Conservation (phyloP, 345 rosid genomes). For the Dimocarpus longan region DNA sequence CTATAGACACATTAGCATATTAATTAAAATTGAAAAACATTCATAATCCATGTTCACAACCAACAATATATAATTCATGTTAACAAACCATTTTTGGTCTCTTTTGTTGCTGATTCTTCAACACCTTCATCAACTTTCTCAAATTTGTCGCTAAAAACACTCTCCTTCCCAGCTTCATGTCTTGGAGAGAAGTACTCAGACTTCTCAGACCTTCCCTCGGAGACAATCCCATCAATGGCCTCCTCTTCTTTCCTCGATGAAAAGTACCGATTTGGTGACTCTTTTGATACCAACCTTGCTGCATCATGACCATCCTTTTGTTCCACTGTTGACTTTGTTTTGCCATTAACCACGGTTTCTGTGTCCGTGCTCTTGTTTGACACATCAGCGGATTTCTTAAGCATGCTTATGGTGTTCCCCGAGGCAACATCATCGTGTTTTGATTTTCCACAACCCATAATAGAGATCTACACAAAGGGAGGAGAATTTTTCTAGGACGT, state of each 20-base stretch:
- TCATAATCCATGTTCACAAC: background rate
- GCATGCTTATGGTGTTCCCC: constrained; percentile 53
- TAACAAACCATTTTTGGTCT: constrained; percentile 23
- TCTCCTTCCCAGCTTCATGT: constrained; percentile 24
- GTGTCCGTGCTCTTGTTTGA: constrained; percentile 11
- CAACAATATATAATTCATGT: background rate
- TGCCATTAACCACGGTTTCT: constrained; percentile 13
- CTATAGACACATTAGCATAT: background rate
- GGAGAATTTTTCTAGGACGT: background rate
- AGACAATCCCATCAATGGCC: constrained; percentile 19
- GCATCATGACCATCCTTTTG: constrained; percentile 17
- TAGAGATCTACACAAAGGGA: constrained; percentile 6
- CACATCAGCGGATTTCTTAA: constrained; percentile 38
- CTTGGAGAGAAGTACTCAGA: constrained; percentile 34
- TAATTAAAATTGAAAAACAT: background rate
- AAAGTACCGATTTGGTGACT: constrained; percentile 29
- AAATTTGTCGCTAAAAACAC: constrained; percentile 1
- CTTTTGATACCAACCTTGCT: constrained; percentile 26
- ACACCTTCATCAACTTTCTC: constrained; percentile 9
- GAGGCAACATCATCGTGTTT: constrained; percentile 65
- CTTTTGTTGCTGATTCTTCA: constrained; percentile 11
- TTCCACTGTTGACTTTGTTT: constrained; percentile 10
- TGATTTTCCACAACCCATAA: constrained; percentile 83
- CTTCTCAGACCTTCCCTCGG: constrained; percentile 26
- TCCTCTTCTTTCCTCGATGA: constrained; percentile 43